phyloP scores from a whole-genome alignment of 768 basidiomycete genomes.

The Tephrocybe sp. region DNA sequence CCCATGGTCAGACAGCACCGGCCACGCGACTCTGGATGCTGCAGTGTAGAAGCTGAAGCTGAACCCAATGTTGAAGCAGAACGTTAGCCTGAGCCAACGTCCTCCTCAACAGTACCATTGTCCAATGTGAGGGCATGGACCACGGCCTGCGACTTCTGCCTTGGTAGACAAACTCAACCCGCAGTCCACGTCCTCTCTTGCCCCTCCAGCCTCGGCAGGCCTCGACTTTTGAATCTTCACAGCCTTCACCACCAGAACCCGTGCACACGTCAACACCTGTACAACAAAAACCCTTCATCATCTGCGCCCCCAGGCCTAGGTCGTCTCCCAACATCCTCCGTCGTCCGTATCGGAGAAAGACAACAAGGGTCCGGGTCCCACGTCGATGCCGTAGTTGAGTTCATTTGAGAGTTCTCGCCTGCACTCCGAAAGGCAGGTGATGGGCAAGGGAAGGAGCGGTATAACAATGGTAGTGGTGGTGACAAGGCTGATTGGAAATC shows the following conservation, averaged over 20 bases:
- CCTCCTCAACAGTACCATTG: conserved; percentile 38
- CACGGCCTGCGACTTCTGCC: conserved; percentile 33
- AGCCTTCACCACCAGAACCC: background rate
- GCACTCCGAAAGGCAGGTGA: conserved; percentile 27
- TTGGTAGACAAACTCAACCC: conserved; percentile 33
- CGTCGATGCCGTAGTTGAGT: conserved; percentile 68
- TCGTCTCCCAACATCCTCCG: conserved; percentile 62
- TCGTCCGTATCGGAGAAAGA: conserved; percentile 40
- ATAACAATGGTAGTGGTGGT: conserved; percentile 38
- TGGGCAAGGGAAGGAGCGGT: conserved; percentile 21
- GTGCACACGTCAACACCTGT: conserved; percentile 17
- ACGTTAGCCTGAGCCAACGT: conserved; percentile 7
- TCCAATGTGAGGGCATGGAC: conserved; percentile 49
- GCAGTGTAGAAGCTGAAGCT: too few relatives aligned
- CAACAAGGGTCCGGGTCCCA: conserved; percentile 27
- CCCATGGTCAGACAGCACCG: too few relatives aligned
- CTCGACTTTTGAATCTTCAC: background rate
- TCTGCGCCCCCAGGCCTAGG: conserved; percentile 37
- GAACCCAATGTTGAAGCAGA: background rate
- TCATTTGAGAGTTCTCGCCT: conserved; percentile 72
- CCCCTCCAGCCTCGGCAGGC: too few relatives aligned
- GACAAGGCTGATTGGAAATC: conserved; percentile 44
- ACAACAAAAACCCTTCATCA: conserved; percentile 41
- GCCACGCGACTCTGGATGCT: too few relatives aligned
- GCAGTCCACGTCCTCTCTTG: conserved; percentile 1